Evolutionary conservation across 2,329 filamentous ascomycete genomes (phyloP).

Genomic region (Furcasterigmium sp.): DNA sequence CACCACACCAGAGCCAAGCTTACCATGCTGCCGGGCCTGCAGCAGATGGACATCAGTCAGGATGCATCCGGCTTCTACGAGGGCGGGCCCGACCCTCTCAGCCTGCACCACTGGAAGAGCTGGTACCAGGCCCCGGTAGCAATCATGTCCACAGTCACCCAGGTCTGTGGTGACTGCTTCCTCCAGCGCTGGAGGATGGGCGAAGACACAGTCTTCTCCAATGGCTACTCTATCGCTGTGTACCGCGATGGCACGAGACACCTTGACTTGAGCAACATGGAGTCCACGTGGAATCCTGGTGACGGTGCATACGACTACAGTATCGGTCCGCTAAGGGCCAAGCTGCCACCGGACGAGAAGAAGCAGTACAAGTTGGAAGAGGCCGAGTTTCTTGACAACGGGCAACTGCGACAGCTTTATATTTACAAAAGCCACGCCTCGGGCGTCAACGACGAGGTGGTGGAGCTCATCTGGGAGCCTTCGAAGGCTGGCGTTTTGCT

Average conservation of each 20-base stretch:
- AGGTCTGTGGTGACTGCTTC: slow-evolving; percentile 54
- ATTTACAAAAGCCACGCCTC: slow-evolving; percentile 36
- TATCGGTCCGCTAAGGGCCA: slow-evolving; percentile 43
- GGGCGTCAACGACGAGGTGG: slow-evolving; percentile 39
- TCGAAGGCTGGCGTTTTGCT: slow-evolving; percentile 1
- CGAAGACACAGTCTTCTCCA: slow-evolving; percentile 45
- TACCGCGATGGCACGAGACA: slow-evolving; percentile 35
- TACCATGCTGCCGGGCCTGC: slow-evolving; percentile 48
- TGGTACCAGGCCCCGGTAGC: slow-evolving; percentile 49
- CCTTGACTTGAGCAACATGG: slow-evolving; percentile 39
- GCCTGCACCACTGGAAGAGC: slow-evolving; percentile 59
- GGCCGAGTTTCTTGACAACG: slow-evolving; percentile 30
- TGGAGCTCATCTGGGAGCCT: slow-evolving; percentile 40
- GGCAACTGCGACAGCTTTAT: slow-evolving; percentile 50
- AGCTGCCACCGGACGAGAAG: slow-evolving; percentile 34
- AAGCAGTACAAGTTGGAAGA: slow-evolving; percentile 45
- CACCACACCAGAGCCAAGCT: slow-evolving; percentile 46
- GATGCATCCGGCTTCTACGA: slow-evolving; percentile 58
- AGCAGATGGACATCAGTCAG: slow-evolving; percentile 50
- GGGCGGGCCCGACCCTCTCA: slow-evolving; percentile 46
- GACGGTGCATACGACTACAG: slow-evolving; percentile 44
- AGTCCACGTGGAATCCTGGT: slow-evolving; percentile 47
- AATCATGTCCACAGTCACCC: slow-evolving; percentile 40
- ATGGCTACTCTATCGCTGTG: slow-evolving; percentile 52
- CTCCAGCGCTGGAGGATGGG: slow-evolving; percentile 49